Evolutionary conservation across 129 eudicot species (phyloP), one percentile per base, ranked within the genome.

Genomic region (Centella asiatica): DNA sequence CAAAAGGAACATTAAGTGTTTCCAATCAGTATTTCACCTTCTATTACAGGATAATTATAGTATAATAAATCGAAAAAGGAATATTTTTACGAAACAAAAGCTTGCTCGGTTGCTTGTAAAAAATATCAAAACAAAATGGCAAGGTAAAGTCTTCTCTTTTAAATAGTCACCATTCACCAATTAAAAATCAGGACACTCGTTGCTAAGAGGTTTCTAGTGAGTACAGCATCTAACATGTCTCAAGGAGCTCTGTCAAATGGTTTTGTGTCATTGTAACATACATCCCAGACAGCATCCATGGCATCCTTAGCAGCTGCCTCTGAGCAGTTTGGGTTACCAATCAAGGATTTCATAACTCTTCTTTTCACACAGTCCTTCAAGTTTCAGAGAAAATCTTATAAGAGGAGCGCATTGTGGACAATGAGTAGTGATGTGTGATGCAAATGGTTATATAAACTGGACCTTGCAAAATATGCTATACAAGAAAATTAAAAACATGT

Each of bases 191-290:
- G 33, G 18, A 20, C 29, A 20, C 39, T 25, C 19, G 18, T 15
- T 6, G 37, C 56, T 6, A 33, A n/a, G 18, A 28, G 7, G 13
- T 15, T 62, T 5, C 2, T 52, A 36, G 20, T 6, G 42, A 10
- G 14, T 37, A 50, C 54, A 62, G 33, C 36, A 42, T 24, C 7
- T 54, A 5, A 19, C 11, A 11, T 48, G 12, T 58, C 29, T 88
- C 83, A 85, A 58, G 95, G 97, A 73, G 90, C 95, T 75, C 84
- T 75, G 25, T 90, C 89, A 49, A 90, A 90, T 66, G 95, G 98
- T 42, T 76, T 62, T 27, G 94, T 90, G 69, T 84, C 98, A 52
- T 87, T 92, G 77, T 90, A 90, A 65, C 98, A 92, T 37, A 75
- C 66, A 74, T 92, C 88, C 94, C 94, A 87, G 31, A 87, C 86